phyloP scores from a whole-genome alignment of 2,329 filamentous ascomycete species.

The Anisogramma anomala region DNA sequence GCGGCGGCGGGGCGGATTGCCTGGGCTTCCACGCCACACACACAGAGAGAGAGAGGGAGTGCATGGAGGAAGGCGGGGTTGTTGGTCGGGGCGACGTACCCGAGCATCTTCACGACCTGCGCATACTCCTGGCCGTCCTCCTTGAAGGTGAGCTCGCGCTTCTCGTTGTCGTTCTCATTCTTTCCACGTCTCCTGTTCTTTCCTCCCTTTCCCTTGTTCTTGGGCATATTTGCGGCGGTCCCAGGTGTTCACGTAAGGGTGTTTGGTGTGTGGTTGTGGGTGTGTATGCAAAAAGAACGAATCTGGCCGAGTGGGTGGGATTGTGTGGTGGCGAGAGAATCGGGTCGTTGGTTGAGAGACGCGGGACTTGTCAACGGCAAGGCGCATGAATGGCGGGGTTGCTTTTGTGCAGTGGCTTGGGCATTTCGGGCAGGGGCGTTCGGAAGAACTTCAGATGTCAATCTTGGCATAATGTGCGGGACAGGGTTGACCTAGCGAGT shows the following conservation, averaged over 20 bases:
- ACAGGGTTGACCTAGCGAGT: no score
- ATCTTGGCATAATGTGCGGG: no score
- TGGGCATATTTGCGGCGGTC: slow-evolving; percentile 9
- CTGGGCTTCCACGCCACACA: no score
- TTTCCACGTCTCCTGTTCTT: slow-evolving; percentile 35
- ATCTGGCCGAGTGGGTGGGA: neutral
- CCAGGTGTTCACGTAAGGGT: neutral
- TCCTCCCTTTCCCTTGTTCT: slow-evolving; percentile 17
- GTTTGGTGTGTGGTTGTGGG: slow-evolving; percentile 24
- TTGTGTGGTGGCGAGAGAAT: neutral
- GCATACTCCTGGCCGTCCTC: slow-evolving; percentile 61
- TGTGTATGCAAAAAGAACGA: slow-evolving; percentile 50
- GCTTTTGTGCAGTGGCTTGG: no score
- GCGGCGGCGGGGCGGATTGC: no score
- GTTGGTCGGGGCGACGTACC: slow-evolving; percentile 24
- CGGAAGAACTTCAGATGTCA: no score
- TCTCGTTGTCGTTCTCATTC: slow-evolving; percentile 73
- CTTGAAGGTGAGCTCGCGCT: slow-evolving; percentile 72
- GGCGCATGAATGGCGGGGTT: no score
- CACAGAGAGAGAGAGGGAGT: no score
- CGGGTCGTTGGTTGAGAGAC: neutral
- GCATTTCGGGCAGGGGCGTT: no score
- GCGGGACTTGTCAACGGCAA: slow-evolving; percentile 10
- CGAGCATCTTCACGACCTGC: slow-evolving; percentile 86
- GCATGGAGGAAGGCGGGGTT: no score